Evolutionary conservation across 768 basidiomycete genomes (phyloP).

Genomic region (Tricholoma matsutake): DNA sequence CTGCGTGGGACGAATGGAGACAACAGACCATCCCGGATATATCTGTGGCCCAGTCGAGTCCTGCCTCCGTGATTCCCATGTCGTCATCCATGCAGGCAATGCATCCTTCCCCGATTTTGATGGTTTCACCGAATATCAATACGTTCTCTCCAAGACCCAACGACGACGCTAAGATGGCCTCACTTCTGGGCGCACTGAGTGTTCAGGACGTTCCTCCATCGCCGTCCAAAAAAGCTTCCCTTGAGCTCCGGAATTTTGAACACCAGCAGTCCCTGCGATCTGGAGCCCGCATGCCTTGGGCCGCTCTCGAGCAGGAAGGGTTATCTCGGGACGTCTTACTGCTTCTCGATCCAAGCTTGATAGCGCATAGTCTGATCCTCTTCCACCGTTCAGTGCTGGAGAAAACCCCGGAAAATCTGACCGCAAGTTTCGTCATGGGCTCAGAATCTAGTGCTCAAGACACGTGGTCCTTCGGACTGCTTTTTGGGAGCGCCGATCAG

Average conservation of each 20-base stretch:
- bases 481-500: conserved; percentile 66
- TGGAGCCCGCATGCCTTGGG: conserved; percentile 40
- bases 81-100: conserved; percentile 54
- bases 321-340: conserved; percentile 66
- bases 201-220: conserved; percentile 13
- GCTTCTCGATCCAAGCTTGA: conserved; percentile 53
- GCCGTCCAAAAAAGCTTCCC: conserved; percentile 23
- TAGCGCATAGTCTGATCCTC: conserved; percentile 60
- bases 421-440: conserved; percentile 41
- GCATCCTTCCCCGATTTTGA: conserved; percentile 47
- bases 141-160: conserved; percentile 56
- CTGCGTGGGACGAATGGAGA: conserved; percentile 58
- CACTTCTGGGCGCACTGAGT: conserved; percentile 44
- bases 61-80: conserved; percentile 30
- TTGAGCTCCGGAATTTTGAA: conserved; percentile 24
- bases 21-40: conserved; percentile 48
- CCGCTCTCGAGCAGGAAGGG: conserved; percentile 58
- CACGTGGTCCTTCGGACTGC: conserved; percentile 24
- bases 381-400: conserved; percentile 58
- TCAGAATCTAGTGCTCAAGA: conserved; percentile 21
- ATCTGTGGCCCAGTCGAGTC: conserved; percentile 15
- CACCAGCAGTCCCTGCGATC: conserved; percentile 24
- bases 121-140: conserved; percentile 42
- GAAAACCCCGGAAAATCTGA: conserved; percentile 50
- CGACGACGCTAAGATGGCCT: conserved; percentile 35